These are phyloP conservation scores for Lentinula raphanica DNA, from an alignment of 768 basidiomycete genomes.

Conservation along the genomic window DNA sequence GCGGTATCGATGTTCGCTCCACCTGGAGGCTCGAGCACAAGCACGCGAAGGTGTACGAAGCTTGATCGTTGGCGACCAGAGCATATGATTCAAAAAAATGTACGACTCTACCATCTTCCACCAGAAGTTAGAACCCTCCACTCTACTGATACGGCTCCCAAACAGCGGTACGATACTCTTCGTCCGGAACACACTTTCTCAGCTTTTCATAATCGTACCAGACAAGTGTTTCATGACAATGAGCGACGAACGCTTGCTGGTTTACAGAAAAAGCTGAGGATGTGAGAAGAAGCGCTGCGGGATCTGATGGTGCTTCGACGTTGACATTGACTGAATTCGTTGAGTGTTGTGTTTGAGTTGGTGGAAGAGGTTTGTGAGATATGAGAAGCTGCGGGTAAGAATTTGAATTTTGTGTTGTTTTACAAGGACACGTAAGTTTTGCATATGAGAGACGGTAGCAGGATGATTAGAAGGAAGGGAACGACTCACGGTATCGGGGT, in stretches of 20 bases:
- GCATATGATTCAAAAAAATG: background rate
- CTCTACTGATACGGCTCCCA: conserved; percentile 6
- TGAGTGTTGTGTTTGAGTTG: conserved; percentile 7
- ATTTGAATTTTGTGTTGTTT: background rate
- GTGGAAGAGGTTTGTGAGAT: conserved; percentile 49
- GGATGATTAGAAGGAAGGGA: background rate
- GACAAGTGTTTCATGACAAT: conserved; percentile 58
- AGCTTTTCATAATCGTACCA: conserved; percentile 77
- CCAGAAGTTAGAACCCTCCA: no score
- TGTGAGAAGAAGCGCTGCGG: conserved; percentile 41
- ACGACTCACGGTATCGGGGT: conserved; percentile 63
- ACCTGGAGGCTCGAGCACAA: background rate
- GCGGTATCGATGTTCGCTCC: background rate
- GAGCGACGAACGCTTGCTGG: conserved; percentile 59
- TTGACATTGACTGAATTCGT: no score
- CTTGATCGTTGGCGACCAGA: background rate
- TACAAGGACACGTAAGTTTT: background rate
- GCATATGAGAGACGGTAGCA: background rate
- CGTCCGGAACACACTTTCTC: conserved; percentile 59
- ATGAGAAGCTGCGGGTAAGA: conserved; percentile 47
- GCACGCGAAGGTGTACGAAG: background rate
- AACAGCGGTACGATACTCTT: conserved; percentile 34
- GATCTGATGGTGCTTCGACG: background rate
- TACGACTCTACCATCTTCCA: background rate
- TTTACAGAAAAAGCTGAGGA: conserved; percentile 60